Conservation (phyloP, 2,329 filamentous ascomycete genomes). For the Fonsecaea pedrosoi region DNA sequence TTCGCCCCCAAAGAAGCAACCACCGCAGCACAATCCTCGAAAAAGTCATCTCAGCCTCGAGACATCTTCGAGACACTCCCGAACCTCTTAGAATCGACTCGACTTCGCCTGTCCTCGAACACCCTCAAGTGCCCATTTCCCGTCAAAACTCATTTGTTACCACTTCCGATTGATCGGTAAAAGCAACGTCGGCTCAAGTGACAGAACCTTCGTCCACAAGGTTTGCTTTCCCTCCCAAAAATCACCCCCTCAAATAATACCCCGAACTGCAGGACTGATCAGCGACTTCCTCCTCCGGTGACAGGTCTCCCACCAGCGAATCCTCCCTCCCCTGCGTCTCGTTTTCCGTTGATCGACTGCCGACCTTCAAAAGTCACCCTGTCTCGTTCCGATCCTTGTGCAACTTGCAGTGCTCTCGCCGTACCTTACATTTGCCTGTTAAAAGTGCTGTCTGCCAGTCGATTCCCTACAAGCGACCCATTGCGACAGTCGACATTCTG, state of each 20-base stretch:
- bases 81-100: neutral
- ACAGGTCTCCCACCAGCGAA: constrained; percentile 12
- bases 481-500: constrained; percentile 1
- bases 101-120: neutral
- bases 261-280: constrained; percentile 23
- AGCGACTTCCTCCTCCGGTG: constrained; percentile 8
- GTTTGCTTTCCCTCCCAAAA: constrained; percentile 14
- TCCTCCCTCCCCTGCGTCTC: constrained; percentile 1
- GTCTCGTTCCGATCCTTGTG: constrained; percentile 14
- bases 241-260: constrained; percentile 12
- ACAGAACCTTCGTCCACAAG: constrained; percentile 3
- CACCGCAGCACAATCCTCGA: neutral
- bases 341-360: constrained; percentile 12
- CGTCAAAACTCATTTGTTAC: neutral
- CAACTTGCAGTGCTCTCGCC: constrained; percentile 3
- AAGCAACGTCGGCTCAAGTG: constrained; percentile 8
- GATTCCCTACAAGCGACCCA: neutral
- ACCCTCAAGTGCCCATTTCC: neutral
- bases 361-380: constrained; percentile 5
- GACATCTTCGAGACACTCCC: constrained; percentile 9
- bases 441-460: constrained; percentile 6
- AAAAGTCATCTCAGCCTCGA: constrained; percentile 7
- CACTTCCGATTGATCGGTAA: constrained; percentile 8
- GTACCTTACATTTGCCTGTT: constrained; percentile 14
- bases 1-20: constrained; percentile 15